Evolutionary conservation across 129 eudicot species (phyloP).

Genomic region (Helianthus annuus): DNA sequence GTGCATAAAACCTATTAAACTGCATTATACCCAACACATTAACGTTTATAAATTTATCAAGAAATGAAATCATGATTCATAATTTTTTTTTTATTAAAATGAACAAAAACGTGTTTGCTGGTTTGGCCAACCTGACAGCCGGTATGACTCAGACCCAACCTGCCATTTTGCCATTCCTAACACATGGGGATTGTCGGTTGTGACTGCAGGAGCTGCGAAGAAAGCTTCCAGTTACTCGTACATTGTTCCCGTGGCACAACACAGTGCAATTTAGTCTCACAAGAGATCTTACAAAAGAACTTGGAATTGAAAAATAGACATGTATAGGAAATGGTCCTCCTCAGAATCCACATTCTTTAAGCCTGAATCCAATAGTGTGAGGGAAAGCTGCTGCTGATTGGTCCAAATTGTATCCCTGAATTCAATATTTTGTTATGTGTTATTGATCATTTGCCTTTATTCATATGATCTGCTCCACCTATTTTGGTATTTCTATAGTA

Average conservation of each 20-base stretch:
- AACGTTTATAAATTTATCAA: too few species aligned
- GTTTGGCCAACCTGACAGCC: neutral
- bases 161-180: neutral
- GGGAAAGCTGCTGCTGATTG: slow-evolving; percentile 8
- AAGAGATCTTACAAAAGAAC: slow-evolving; percentile 84
- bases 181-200: neutral
- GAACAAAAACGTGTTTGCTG: neutral
- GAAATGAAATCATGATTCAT: neutral
- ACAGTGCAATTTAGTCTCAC: slow-evolving; percentile 92
- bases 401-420: slow-evolving; percentile 2
- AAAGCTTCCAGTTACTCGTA: slow-evolving; percentile 98
- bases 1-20: neutral
- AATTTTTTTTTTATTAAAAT: neutral
- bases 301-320: slow-evolving; percentile 59
- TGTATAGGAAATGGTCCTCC: neutral
- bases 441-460: too few species aligned
- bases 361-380: slow-evolving; percentile 9
- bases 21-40: neutral
- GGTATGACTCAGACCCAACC: neutral
- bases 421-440: too few species aligned
- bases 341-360: slow-evolving; percentile 17
- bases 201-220: slow-evolving; percentile 82
- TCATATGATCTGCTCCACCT: too few species aligned
- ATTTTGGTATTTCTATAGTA: too few species aligned
- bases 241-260: slow-evolving; percentile 96